phyloP scores from a whole-genome alignment of 768 basidiomycete genomes.

The Terana coerulea region DNA sequence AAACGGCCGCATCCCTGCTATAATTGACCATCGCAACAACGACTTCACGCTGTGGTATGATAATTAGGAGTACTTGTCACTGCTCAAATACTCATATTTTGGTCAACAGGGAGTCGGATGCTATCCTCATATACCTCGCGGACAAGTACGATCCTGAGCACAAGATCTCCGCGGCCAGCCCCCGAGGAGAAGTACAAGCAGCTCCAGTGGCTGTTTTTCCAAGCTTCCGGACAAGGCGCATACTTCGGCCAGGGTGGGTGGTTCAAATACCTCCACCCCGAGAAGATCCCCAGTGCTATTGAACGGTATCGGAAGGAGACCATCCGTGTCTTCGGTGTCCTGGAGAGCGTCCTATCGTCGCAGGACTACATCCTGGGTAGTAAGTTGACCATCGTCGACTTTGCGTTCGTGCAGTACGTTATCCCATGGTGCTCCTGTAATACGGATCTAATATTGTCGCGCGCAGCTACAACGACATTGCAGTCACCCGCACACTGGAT shows the following conservation, averaged over 20 bases:
- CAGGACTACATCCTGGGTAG: conserved; percentile 16
- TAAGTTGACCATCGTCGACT: conserved; percentile 16
- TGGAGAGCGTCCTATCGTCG: conserved; percentile 16
- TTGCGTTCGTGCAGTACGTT: conserved; percentile 17
- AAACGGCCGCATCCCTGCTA: conserved; percentile 34
- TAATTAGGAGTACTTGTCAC: neutral
- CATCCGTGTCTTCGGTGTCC: conserved; percentile 17
- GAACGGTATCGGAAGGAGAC: conserved; percentile 20
- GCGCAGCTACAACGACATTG: conserved; percentile 10
- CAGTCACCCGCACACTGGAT: neutral
- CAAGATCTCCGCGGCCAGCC: conserved; percentile 18
- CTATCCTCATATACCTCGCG: conserved; percentile 35
- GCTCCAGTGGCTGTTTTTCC: conserved; percentile 38
- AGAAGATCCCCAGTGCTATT: conserved; percentile 16
- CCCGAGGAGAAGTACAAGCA: conserved; percentile 1
- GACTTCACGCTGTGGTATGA: conserved; percentile 28
- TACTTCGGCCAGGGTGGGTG: conserved; percentile 14
- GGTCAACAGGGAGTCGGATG: conserved; percentile 24
- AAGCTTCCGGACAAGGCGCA: conserved; percentile 10
- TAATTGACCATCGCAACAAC: conserved; percentile 29
- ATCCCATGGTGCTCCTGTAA: neutral
- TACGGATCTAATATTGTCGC: neutral
- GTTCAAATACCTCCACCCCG: conserved; percentile 12
- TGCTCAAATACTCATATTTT: neutral
- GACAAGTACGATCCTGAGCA: conserved; percentile 32